Conservation (phyloP, 805 yeast genomes). For the Kazachstania kunashirensis region DNA sequence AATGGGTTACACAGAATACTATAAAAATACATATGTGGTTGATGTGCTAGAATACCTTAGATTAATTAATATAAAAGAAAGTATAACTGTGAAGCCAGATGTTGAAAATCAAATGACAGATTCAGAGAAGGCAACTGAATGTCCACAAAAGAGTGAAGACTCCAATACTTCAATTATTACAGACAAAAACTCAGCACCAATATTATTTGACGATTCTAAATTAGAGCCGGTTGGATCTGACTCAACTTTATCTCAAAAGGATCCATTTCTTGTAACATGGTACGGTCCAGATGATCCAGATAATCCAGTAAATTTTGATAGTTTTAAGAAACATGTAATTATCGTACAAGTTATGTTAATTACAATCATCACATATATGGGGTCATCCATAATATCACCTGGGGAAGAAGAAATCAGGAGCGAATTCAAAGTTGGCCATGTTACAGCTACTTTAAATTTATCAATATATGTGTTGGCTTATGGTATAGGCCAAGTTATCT, state of each 20-base stretch:
- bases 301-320: conserved; percentile 48
- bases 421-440: conserved; percentile 36
- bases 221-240: too few relatives aligned
- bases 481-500: conserved; percentile 49
- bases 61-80: conserved; percentile 7
- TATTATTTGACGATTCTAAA: too few relatives aligned
- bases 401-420: conserved; percentile 35
- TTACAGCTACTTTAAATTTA: conserved; percentile 41
- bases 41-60: conserved; percentile 15
- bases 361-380: conserved; percentile 44
- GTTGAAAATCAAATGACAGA: background rate
- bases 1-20: conserved; percentile 2
- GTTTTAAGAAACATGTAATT: conserved; percentile 31
- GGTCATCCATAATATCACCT: conserved; percentile 46
- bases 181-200: too few relatives aligned
- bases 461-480: conserved; percentile 49
- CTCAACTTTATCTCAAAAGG: too few relatives aligned
- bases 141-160: too few relatives aligned
- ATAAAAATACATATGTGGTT: conserved; percentile 16
- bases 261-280: conserved; percentile 19
- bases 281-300: conserved; percentile 39
- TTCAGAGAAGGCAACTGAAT: too few relatives aligned
- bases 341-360: conserved; percentile 34
- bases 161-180: too few relatives aligned
- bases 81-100: background rate